Evolutionary conservation across 2,329 filamentous ascomycete species (phyloP), one percentile per base, ranked within the genome.

Genomic region (Exophiala calicioides): DNA sequence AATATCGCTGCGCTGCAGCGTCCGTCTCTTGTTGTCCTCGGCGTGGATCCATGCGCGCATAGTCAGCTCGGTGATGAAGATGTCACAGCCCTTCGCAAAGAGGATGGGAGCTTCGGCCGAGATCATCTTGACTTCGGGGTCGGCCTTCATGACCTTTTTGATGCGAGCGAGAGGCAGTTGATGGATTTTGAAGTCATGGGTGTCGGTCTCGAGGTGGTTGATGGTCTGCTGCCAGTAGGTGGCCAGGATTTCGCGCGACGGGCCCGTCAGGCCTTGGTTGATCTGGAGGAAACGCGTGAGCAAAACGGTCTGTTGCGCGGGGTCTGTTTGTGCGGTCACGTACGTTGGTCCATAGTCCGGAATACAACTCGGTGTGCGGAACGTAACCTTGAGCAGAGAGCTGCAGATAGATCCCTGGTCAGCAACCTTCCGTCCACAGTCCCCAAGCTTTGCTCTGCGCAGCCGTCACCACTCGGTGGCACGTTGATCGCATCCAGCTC

Each of bases 41-140:
- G 93, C 93, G 62, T 98, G 93, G 56, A 98, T 98, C 93, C 93
- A 98, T 35, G 93, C 93, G 56, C 93, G 88, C 93, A 98, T 98
- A 5, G 93, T 98, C 52, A 98, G 77, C 70, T 98, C 93, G 1
- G 90, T 96, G 64, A 98, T 98, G 73, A 98, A 98, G 64, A 97
- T 96, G 65, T 98, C 93, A 69, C 93, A 97, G 27, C 91, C 93
- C 70, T 98, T 98, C 40, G 93, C 93, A 63, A 98, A 98, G 10
- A 98, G 77, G 59, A 98, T 98, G 1, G 93, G 93, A 1, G 93
- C 93, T 71, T 98, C 93, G 6, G 93, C 93, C 3, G 90, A 97
- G 55, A 98, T 98, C 93, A 98, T 98, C 76, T 98, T 98, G 36
- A 98, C 93, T 62, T 98, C 93, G 0, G 93, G 93, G 60, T 98